Conservation (phyloP, 2,329 filamentous ascomycete species). For the Aureobasidium pullulans region DNA sequence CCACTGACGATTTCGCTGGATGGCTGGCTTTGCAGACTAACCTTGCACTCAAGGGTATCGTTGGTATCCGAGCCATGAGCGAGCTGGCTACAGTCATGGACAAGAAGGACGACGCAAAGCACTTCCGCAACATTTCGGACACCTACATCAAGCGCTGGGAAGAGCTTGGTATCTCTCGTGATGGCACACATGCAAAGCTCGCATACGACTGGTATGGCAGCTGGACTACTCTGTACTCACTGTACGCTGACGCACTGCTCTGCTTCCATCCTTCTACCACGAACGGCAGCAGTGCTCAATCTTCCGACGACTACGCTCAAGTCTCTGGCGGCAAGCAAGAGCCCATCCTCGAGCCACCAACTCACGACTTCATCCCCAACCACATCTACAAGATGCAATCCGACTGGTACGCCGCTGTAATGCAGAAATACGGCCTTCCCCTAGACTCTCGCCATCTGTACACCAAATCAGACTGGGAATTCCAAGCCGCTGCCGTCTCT, state of each 20-base stretch:
- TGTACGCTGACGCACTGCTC: conserved; percentile 71
- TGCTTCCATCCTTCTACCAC: conserved; percentile 64
- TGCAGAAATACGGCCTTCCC: conserved; percentile 75
- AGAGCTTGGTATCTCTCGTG: conserved; percentile 59
- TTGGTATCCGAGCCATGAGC: conserved; percentile 73
- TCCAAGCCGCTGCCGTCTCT: conserved; percentile 76
- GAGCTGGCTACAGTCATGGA: conserved; percentile 58
- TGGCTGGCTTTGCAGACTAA: conserved; percentile 73
- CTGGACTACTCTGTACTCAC: conserved; percentile 79
- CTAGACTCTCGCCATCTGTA: conserved; percentile 77
- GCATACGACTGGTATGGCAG: conserved; percentile 74
- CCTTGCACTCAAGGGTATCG: conserved; percentile 74
- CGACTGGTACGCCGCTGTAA: conserved; percentile 69
- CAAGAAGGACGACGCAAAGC: conserved; percentile 47
- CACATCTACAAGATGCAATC: conserved; percentile 73
- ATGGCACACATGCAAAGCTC: conserved; percentile 66
- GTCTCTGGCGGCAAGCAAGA: conserved; percentile 6
- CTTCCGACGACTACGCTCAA: background rate
- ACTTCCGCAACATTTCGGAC: conserved; percentile 54
- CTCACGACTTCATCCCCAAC: conserved; percentile 57
- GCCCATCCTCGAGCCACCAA: conserved; percentile 21
- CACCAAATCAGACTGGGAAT: conserved; percentile 86
- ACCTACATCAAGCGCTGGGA: conserved; percentile 69
- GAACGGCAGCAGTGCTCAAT: conserved; percentile 20
- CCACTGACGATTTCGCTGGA: conserved; percentile 78